These are phyloP conservation scores for Tetramitus jugosus DNA, from an alignment of 208 protist genomes.

Conservation along the genomic window DNA sequence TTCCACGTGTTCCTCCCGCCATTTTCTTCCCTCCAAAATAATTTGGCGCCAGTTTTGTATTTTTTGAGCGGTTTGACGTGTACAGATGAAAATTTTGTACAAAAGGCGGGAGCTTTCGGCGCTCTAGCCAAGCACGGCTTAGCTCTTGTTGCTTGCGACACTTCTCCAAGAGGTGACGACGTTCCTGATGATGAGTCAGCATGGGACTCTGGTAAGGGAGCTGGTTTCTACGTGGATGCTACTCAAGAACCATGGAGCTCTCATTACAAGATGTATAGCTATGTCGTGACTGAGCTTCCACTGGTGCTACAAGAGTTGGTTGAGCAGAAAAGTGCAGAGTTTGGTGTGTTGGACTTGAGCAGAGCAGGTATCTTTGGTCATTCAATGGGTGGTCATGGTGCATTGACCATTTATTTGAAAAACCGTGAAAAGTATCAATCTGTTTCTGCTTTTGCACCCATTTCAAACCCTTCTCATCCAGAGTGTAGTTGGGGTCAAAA, in stretches of 20 bases:
- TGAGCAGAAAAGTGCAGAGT: neutral
- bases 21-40: too few relatives aligned
- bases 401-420: neutral
- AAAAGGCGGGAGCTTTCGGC: constrained; percentile 42
- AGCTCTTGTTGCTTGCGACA: neutral
- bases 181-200: constrained; percentile 36
- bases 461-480: constrained; percentile 51
- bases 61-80: constrained; percentile 60
- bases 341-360: neutral
- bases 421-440: constrained; percentile 37
- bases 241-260: constrained; percentile 43
- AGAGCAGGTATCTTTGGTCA: constrained; percentile 31
- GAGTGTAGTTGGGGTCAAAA: constrained; percentile 50
- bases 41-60: neutral
- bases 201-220: constrained; percentile 54
- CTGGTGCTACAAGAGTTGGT: constrained; percentile 29
- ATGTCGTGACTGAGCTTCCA: constrained; percentile 52
- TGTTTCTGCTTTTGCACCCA: constrained; percentile 63
- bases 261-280: constrained; percentile 59
- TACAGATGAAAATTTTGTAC: constrained; percentile 61
- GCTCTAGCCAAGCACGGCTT: constrained; percentile 6
- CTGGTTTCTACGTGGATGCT: constrained; percentile 60
- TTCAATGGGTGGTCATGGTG: constrained; percentile 59
- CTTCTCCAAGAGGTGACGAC: constrained; percentile 35
- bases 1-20: too few relatives aligned